Percentiles rank a stretch among this genome's conserved stretches.
Evolutionary conservation across 1,284 basidiomycete genomes (phyloP).

Genomic region (Cutaneotrichosporon cavernicola): DNA sequence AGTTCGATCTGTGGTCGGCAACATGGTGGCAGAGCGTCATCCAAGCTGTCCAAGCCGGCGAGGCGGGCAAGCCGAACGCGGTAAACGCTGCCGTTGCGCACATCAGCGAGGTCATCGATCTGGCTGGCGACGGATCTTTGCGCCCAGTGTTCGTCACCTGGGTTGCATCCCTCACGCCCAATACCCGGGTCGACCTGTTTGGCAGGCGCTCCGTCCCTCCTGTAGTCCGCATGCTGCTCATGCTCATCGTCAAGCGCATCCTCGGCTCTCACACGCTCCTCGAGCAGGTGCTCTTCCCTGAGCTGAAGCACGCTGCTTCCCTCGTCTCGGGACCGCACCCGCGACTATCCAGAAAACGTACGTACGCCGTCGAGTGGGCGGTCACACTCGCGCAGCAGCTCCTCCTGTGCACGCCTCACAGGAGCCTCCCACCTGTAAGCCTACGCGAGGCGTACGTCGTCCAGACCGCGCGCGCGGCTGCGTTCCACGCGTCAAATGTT

Average conservation of each 20-base stretch:
- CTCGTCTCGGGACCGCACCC: slow-evolving; percentile 28
- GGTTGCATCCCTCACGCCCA: slow-evolving; percentile 27
- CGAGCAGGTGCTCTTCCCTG: slow-evolving; percentile 35
- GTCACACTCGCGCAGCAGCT: slow-evolving; percentile 42
- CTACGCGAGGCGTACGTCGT: slow-evolving; percentile 41
- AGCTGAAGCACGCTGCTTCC: slow-evolving; percentile 39
- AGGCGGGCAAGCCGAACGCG: slow-evolving; percentile 16
- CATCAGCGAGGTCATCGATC: slow-evolving; percentile 31
- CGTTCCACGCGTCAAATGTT: slow-evolving; percentile 36
- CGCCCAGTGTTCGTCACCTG: slow-evolving; percentile 30
- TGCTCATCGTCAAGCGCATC: slow-evolving; percentile 35
- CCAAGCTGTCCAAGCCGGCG: slow-evolving; percentile 27
- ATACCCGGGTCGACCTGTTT: slow-evolving; percentile 29
- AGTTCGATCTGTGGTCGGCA: slow-evolving; percentile 33
- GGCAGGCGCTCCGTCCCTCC: slow-evolving; percentile 25
- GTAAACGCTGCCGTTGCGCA: slow-evolving; percentile 30
- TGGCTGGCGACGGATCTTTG: slow-evolving; percentile 25
- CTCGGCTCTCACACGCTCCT: slow-evolving; percentile 35
- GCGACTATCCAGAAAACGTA: slow-evolving; percentile 33
- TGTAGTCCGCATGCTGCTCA: slow-evolving; percentile 33
- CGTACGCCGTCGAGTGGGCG: slow-evolving; percentile 33
- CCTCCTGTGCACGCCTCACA: slow-evolving; percentile 35
- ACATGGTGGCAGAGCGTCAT: slow-evolving; percentile 41
- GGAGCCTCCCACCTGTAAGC: slow-evolving; percentile 36
- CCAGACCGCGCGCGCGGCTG: slow-evolving; percentile 38